These are phyloP conservation scores for Trifolium pratense DNA, from an alignment of 306 rosid species.

Conservation along the genomic window DNA sequence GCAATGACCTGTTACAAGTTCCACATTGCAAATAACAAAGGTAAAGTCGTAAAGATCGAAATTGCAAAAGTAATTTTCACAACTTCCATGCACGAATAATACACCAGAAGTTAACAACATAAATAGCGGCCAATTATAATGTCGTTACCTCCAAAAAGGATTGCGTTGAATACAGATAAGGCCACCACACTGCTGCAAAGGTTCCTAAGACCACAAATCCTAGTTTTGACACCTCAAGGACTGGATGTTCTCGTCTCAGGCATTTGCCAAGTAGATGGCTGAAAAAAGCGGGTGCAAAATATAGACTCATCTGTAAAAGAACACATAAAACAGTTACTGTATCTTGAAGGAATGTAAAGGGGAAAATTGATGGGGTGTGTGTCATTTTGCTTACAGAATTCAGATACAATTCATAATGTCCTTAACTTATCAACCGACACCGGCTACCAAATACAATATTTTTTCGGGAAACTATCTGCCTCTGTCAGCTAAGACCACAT, in stretches of 20 bases:
- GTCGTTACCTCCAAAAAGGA: slow-evolving; percentile 63
- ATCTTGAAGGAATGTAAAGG: not conserved
- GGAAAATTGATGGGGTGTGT: not conserved
- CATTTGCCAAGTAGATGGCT: slow-evolving; percentile 88
- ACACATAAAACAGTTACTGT: slow-evolving; percentile 30
- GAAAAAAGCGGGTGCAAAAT: slow-evolving; percentile 94
- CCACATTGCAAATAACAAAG: slow-evolving; percentile 25
- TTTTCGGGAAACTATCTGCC: slow-evolving; percentile 25
- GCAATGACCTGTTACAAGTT: slow-evolving; percentile 69
- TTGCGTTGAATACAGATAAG: slow-evolving; percentile 72
- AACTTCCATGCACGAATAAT: not conserved
- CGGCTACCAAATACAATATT: not conserved
- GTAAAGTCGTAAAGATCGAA: slow-evolving; percentile 32
- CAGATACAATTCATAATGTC: slow-evolving; percentile 13
- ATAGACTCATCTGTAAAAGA: slow-evolving; percentile 84
- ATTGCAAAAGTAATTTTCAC: not conserved
- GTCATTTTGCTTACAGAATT: slow-evolving; percentile 2
- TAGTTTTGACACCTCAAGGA: slow-evolving; percentile 72
- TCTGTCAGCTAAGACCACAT: slow-evolving; percentile 18
- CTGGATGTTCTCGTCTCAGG: slow-evolving; percentile 66
- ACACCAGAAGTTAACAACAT: not conserved
- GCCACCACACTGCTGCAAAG: slow-evolving; percentile 85
- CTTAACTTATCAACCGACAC: slow-evolving; percentile 3
- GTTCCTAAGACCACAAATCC: slow-evolving; percentile 81
- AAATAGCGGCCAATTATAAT: slow-evolving; percentile 13